A percentile compares a stretch with the other conserved stretches of the same genome.
Conservation (phyloP, 83 land plant species). For the Picea mariana region DNA sequence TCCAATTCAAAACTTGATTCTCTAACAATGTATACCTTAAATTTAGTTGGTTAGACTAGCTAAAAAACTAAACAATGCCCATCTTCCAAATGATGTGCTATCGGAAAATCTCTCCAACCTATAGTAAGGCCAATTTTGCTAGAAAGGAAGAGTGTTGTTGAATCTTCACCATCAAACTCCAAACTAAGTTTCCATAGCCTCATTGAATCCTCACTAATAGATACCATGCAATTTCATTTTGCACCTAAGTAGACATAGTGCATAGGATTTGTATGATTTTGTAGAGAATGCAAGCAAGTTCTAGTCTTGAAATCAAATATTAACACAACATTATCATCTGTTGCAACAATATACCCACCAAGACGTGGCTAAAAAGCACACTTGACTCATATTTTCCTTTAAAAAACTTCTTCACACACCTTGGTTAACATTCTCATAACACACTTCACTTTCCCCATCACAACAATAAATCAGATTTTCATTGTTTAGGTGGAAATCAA, state of each 20-base stretch:
- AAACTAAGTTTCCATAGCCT: too few relatives aligned
- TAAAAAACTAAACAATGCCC: too few relatives aligned
- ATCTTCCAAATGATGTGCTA: too few relatives aligned
- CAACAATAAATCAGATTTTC: slow-evolving; percentile 60
- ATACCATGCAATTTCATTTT: slow-evolving; percentile 64
- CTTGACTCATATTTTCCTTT: slow-evolving; percentile 60
- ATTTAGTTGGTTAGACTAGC: too few relatives aligned
- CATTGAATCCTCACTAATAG: slow-evolving; percentile 79
- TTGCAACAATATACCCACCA: slow-evolving; percentile 70
- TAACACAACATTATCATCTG: slow-evolving; percentile 53
- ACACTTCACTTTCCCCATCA: slow-evolving; percentile 63
- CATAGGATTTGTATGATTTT: slow-evolving; percentile 65
- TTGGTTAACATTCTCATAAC: slow-evolving; percentile 70
- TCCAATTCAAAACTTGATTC: too few relatives aligned
- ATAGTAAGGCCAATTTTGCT: too few relatives aligned
- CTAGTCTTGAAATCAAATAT: slow-evolving; percentile 73
- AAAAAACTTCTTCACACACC: not conserved
- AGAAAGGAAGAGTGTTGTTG: too few relatives aligned
- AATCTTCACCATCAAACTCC: too few relatives aligned
- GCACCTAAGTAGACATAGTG: slow-evolving; percentile 73
- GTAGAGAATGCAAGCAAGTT: slow-evolving; percentile 37
- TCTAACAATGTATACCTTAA: too few relatives aligned
- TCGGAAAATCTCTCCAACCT: too few relatives aligned
- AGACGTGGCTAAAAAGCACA: slow-evolving; percentile 66
- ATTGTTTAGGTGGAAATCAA: slow-evolving; percentile 69